Evolutionary conservation across 441 rosid species (phyloP).

Genomic region (Gossypium lobatum): DNA sequence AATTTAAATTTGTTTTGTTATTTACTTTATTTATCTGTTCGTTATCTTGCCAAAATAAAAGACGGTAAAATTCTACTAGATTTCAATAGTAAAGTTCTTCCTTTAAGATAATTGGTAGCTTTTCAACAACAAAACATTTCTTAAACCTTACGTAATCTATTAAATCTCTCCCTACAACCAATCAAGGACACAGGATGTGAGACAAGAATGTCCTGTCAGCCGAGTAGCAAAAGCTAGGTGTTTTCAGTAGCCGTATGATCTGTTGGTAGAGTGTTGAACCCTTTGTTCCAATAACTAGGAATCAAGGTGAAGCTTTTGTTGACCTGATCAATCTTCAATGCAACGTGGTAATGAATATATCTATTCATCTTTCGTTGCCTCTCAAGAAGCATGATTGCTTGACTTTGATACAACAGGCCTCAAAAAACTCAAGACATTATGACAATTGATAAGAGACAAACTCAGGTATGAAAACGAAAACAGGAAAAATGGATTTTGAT

Average conservation of each 20-base stretch:
- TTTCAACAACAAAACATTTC: background rate
- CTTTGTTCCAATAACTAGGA: background rate
- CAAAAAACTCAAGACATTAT: background rate
- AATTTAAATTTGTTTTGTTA: background rate
- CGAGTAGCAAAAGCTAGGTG: background rate
- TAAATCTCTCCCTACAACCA: background rate
- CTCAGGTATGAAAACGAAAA: background rate
- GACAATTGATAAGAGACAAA: background rate
- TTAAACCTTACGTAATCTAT: background rate
- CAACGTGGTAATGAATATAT: background rate
- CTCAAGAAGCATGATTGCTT: background rate
- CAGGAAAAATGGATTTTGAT: constrained; percentile 3
- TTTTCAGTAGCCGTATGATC: background rate
- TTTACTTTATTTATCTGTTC: background rate
- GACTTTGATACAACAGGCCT: background rate
- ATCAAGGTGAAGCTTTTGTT: background rate
- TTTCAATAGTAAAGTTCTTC: background rate
- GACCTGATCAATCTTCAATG: background rate
- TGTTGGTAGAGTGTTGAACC: background rate
- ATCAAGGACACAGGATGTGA: background rate
- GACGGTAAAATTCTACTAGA: background rate
- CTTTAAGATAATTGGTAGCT: background rate
- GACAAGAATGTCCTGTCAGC: background rate
- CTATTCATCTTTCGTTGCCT: background rate
- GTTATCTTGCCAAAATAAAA: background rate